Evolutionary conservation across 1,284 basidiomycete species (phyloP), one percentile per base, ranked within the genome.

Genomic region (Malassezia cuniculi): DNA sequence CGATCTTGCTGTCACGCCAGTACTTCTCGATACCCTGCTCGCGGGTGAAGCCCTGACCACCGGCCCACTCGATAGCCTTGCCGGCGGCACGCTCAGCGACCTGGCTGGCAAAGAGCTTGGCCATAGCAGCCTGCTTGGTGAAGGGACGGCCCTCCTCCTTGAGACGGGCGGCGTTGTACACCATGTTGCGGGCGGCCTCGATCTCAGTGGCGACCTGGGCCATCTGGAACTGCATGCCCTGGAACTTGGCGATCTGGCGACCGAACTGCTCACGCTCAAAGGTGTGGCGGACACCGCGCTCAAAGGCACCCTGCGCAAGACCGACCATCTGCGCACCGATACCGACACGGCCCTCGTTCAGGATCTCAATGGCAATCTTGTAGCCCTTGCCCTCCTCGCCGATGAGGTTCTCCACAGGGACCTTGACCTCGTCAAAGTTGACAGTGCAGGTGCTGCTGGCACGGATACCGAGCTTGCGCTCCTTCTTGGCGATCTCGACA

Each of bases 361-460:
- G 70, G 53, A 94, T 94, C 71, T 97, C 85, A 52, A 99, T 99
- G 36, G 90, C 90, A 39, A 66, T 66, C 75, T 95, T 95, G 76
- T 97, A 97, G 0, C 90, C 90, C 68, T 83, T 80, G 40, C 90
- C 93, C 58, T 81, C 81, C 36, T 82, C 82, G 15, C 93, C 90
- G 55, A 99, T 80, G 44, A 99, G 71, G 68, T 97, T 95, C 70
- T 84, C 86, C 40, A 77, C 80, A 4, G 90, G 93, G 29, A 99
- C 75, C 56, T 79, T 81, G 63, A 97, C 71, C 65, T 94, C 86
- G 71, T 99, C 93, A 68, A 99, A 93, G 72, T 82, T 85, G 51
- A 99, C 76, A 1, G 85, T 80, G 69, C 90, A 99, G 1, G 90
- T 97, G 16, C 86, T 93, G n/a, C 85, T 90, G 0, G 90, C 87